These are phyloP conservation scores for Xylaria acuta DNA, from an alignment of 495 filamentous ascomycete species.

Conservation along the genomic window DNA sequence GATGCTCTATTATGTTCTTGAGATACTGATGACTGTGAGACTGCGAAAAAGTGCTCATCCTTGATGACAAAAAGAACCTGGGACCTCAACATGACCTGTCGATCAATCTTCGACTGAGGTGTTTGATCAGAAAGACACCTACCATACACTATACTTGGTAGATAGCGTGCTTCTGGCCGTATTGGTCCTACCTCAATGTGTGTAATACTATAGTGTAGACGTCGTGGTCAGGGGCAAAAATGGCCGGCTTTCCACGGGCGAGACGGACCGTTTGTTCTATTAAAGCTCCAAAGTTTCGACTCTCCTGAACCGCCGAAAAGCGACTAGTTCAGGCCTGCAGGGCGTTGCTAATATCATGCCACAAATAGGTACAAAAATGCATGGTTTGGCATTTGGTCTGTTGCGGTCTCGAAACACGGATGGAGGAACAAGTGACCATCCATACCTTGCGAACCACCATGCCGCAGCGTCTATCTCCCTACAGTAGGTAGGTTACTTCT, in stretches of 20 bases:
- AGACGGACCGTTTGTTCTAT: constrained; percentile 13
- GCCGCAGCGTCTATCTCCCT: constrained; percentile 7
- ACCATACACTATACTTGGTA: background rate
- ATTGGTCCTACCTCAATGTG: background rate
- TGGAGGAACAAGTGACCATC: constrained; percentile 13
- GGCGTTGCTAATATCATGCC: constrained; percentile 17
- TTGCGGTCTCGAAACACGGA: constrained; percentile 22
- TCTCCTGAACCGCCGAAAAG: background rate
- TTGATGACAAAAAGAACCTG: background rate
- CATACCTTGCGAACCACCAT: constrained; percentile 15
- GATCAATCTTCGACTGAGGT: background rate
- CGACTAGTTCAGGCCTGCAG: constrained; percentile 19
- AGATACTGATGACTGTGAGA: background rate
- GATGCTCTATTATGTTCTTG: background rate
- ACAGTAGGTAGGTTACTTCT: background rate
- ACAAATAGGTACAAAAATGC: constrained; percentile 19
- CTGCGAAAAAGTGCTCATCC: background rate
- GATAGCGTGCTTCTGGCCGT: background rate
- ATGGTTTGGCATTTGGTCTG: constrained; percentile 4
- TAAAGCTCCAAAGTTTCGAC: background rate
- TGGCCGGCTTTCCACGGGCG: constrained; percentile 12
- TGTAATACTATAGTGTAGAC: no score
- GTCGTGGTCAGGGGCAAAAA: constrained; percentile 1
- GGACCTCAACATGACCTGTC: background rate
- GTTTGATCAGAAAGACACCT: background rate